Conservation (phyloP, 2,329 filamentous ascomycete species). For the Arthrobotrys pseudoclavata region DNA sequence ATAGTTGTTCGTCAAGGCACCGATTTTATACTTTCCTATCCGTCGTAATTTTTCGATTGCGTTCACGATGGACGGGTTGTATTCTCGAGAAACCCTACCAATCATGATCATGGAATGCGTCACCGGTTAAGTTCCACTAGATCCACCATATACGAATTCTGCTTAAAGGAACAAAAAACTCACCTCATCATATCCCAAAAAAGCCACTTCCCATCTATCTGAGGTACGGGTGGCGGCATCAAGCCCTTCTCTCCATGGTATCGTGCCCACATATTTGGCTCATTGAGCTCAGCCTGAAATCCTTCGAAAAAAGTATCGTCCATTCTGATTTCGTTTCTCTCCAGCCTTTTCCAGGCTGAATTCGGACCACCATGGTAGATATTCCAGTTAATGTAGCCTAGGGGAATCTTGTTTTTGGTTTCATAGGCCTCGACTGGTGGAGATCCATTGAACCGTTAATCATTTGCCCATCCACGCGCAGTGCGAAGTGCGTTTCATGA, state of each 20-base stretch:
- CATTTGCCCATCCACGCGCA: not conserved
- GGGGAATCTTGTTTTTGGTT: conserved; percentile 78
- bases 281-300: conserved; percentile 81
- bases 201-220: conserved; percentile 81
- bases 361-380: conserved; percentile 82
- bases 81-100: conserved; percentile 52
- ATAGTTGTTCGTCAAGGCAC: conserved; percentile 87
- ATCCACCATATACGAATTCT: conserved; percentile 11
- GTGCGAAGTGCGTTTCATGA: not conserved
- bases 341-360: conserved; percentile 89
- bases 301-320: conserved; percentile 80
- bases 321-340: conserved; percentile 84
- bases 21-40: conserved; percentile 74
- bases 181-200: conserved; percentile 92
- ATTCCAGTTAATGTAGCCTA: conserved; percentile 91
- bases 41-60: conserved; percentile 78
- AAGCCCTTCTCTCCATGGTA: conserved; percentile 70
- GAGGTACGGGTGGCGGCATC: conserved; percentile 74
- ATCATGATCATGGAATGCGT: conserved; percentile 8
- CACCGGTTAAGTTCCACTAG: conserved; percentile 38
- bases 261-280: conserved; percentile 76
- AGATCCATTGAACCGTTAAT: conserved; percentile 3
- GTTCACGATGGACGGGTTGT: conserved; percentile 88
- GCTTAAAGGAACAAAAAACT: conserved; percentile 66
- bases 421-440: conserved; percentile 82